phyloP scores from a whole-genome alignment of 2,329 filamentous ascomycete genomes.

The Aspergillus uvarum region DNA sequence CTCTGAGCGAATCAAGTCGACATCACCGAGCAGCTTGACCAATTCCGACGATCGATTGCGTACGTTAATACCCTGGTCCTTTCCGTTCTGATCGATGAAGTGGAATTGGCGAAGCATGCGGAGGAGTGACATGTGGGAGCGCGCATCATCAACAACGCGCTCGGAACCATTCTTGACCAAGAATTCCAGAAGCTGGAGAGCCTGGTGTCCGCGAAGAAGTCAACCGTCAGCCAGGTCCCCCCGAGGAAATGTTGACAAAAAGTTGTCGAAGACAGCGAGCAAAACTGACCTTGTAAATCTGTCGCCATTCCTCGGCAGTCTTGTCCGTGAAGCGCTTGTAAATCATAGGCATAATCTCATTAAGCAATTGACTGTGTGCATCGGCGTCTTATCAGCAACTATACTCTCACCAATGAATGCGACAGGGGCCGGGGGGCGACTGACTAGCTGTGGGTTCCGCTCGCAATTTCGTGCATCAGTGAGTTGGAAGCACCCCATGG shows the following conservation, averaged over 20 bases:
- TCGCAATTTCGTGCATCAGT: conserved; percentile 96
- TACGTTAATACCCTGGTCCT: conserved; percentile 97
- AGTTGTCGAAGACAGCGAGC: neutral
- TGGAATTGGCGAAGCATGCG: conserved; percentile 99
- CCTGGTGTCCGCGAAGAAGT: conserved; percentile 41
- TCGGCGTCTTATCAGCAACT: conserved; percentile 17
- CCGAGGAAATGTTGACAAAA: neutral
- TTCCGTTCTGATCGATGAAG: conserved; percentile 92
- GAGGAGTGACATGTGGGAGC: conserved; percentile 88
- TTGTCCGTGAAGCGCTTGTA: conserved; percentile 99
- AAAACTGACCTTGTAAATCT: conserved; percentile 84
- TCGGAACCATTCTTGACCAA: conserved; percentile 98
- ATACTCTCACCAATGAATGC: conserved; percentile 1
- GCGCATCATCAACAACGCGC: conserved; percentile 92
- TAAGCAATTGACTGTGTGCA: conserved; percentile 75
- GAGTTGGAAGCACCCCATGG: conserved; percentile 87
- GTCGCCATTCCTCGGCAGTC: conserved; percentile 95
- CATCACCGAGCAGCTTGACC: conserved; percentile 83
- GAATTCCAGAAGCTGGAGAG: conserved; percentile 90
- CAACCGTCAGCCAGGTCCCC: neutral
- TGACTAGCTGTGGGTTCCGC: conserved; percentile 97
- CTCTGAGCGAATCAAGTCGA: conserved; percentile 55
- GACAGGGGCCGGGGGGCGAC: conserved; percentile 36
- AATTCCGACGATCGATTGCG: conserved; percentile 95
- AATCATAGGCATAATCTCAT: conserved; percentile 99